These are phyloP conservation scores for Epichloe elymi DNA, from an alignment of 2,329 filamentous ascomycete species.

Conservation along the genomic window DNA sequence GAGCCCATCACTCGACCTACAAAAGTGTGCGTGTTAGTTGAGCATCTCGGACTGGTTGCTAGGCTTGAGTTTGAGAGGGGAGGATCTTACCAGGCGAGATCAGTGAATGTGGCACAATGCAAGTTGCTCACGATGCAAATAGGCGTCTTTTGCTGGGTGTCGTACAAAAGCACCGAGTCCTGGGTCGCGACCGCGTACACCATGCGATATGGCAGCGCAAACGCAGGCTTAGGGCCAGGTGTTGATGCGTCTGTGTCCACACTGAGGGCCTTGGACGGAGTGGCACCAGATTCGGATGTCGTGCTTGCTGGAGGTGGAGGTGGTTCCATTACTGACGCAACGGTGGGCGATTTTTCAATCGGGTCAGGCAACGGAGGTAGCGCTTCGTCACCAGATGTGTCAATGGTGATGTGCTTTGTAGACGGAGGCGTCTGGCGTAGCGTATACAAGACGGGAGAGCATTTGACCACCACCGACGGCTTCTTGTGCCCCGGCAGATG, in stretches of 20 bases:
- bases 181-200: conserved; percentile 95
- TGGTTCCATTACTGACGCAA: conserved; percentile 64
- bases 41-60: background rate
- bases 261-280: conserved; percentile 36
- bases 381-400: conserved; percentile 77
- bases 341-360: conserved; percentile 46
- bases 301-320: conserved; percentile 50
- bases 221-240: conserved; percentile 55
- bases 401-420: conserved; percentile 85
- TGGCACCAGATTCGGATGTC: conserved; percentile 32
- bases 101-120: conserved; percentile 94
- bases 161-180: conserved; percentile 87
- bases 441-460: conserved; percentile 81
- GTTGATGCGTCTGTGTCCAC: conserved; percentile 34
- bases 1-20: conserved; percentile 36
- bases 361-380: conserved; percentile 79
- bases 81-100: conserved; percentile 66
- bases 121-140: conserved; percentile 92
- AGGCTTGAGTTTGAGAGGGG: background rate
- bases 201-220: conserved; percentile 82
- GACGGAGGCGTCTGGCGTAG: conserved; percentile 53
- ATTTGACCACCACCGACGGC: conserved; percentile 88
- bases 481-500: conserved; percentile 97
- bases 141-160: conserved; percentile 91
- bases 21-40: conserved; percentile 16